These are phyloP conservation scores for Neurospora sp. DNA, from an alignment of 495 filamentous ascomycete species.

Conservation along the genomic window DNA sequence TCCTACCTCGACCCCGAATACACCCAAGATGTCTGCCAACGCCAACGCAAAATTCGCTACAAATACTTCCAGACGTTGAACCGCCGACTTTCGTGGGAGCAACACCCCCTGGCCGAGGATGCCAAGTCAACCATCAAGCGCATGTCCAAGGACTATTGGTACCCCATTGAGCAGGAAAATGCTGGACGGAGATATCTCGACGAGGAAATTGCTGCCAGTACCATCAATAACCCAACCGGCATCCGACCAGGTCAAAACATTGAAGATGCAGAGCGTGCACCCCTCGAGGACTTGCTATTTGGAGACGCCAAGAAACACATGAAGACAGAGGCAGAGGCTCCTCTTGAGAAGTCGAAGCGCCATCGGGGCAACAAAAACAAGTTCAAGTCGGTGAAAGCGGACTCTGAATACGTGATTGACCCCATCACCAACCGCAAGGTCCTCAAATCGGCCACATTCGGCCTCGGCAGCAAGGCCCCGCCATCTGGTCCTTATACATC, in stretches of 20 bases:
- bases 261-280: slow-evolving; percentile 27
- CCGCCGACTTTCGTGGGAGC: slow-evolving; percentile 29
- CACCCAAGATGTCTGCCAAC: slow-evolving; percentile 29
- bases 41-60: slow-evolving; percentile 26
- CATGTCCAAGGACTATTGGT: slow-evolving; percentile 28
- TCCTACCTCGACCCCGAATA: slow-evolving; percentile 29
- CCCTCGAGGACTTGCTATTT: slow-evolving; percentile 24
- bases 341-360: background rate
- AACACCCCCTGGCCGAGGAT: slow-evolving; percentile 18
- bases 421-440: slow-evolving; percentile 56
- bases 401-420: slow-evolving; percentile 41
- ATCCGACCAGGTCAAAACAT: slow-evolving; percentile 27
- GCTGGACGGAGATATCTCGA: slow-evolving; percentile 3
- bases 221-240: slow-evolving; percentile 16
- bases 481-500: slow-evolving; percentile 30
- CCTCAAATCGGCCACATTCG: slow-evolving; percentile 9
- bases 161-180: slow-evolving; percentile 5
- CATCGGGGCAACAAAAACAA: background rate
- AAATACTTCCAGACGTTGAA: slow-evolving; percentile 32
- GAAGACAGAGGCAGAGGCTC: background rate
- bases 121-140: slow-evolving; percentile 22
- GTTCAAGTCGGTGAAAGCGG: background rate
- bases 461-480: slow-evolving; percentile 21
- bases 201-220: background rate
- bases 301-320: slow-evolving; percentile 3